Evolutionary conservation across 164 flowering plant species (phyloP), one percentile per base, ranked within the genome.

Genomic region (Santalum album): DNA sequence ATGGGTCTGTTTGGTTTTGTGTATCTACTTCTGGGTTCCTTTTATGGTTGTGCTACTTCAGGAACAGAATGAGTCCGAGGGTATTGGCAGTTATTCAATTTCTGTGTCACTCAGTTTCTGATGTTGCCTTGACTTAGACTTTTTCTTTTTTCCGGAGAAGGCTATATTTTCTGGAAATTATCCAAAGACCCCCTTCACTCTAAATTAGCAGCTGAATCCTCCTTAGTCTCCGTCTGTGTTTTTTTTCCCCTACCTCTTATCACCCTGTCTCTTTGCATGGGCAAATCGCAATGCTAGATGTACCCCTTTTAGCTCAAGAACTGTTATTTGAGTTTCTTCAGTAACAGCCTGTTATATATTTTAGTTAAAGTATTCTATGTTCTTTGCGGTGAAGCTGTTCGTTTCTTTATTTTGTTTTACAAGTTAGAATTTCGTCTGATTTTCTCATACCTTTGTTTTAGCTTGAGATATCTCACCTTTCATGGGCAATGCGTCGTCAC

Each of bases 1-100:
- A 42, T 51, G 58, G 25, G n/a, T 49, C n/a, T n/a, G n/a, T n/a
- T n/a, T 29, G 51, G 44, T 40, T 53, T 65, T 48, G 16, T 20
- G 26, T 57, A 25, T 14, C 38, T 19, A 1, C n/a, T 7, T 12
- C 18, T 19, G 44, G 51, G 1, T 54, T 53, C 7, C 18, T 36
- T 44, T 36, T 47, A 44, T 51, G n/a, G 36, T 52, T 19, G 11
- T 54, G 39, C 25, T 12, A 18, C 27, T 57, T 24, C 34, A 43
- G 51, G 52, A 1, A 15, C 15, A 3, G 9, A 38, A 38, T 9
- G 34, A 29, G 34, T 29, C 34, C 9, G n/a, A 29, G 14, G 42
- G 42, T 12, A 11, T 11, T 38, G 17, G 42, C 14, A 9, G 9
- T 11, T 15, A 3, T 38, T 29, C 34, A 29, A 29, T 4, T 29